phyloP scores from a whole-genome alignment of 352 stramenopile species.

The Pythium monospermum region DNA sequence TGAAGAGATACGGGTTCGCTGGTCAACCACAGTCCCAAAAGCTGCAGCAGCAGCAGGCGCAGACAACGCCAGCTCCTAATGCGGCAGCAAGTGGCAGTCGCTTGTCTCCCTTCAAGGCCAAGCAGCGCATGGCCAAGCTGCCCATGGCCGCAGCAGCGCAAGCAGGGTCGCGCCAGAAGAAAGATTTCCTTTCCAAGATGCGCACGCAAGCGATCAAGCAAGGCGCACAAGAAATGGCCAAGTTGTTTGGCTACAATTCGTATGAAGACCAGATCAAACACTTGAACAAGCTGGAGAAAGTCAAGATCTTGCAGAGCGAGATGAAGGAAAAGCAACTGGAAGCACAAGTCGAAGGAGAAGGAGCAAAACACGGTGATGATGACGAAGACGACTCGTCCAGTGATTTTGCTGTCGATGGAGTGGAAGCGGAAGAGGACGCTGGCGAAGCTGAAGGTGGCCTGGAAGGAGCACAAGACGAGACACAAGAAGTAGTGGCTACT shows the following conservation, averaged over 20 bases:
- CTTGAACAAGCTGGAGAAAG: conserved; percentile 60
- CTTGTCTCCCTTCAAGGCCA: conserved; percentile 37
- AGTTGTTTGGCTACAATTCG: conserved; percentile 69
- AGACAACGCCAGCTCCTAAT: background rate
- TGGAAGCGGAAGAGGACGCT: conserved; percentile 1
- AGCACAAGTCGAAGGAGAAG: conserved; percentile 1
- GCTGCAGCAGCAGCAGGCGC: background rate
- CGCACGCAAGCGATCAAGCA: conserved; percentile 58
- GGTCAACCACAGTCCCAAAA: background rate
- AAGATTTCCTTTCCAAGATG: conserved; percentile 51
- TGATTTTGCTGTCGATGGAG: conserved; percentile 12
- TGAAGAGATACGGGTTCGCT: conserved; percentile 35
- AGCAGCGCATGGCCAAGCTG: conserved; percentile 33
- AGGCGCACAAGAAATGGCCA: conserved; percentile 57
- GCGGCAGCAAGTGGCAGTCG: background rate
- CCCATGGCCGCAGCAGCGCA: conserved; percentile 35
- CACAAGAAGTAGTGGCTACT: background rate
- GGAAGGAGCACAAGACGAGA: background rate
- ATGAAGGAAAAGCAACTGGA: conserved; percentile 10
- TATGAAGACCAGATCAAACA: conserved; percentile 68
- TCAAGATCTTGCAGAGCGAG: conserved; percentile 45
- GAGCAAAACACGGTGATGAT: conserved; percentile 1
- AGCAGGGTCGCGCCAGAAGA: conserved; percentile 43
- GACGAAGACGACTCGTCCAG: conserved; percentile 23
- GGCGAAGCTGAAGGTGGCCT: background rate